Percentiles rank a stretch among this genome's conserved stretches.
Evolutionary conservation across 176 grass and related monocot genomes (phyloP).

Genomic region (Zea luxurians): DNA sequence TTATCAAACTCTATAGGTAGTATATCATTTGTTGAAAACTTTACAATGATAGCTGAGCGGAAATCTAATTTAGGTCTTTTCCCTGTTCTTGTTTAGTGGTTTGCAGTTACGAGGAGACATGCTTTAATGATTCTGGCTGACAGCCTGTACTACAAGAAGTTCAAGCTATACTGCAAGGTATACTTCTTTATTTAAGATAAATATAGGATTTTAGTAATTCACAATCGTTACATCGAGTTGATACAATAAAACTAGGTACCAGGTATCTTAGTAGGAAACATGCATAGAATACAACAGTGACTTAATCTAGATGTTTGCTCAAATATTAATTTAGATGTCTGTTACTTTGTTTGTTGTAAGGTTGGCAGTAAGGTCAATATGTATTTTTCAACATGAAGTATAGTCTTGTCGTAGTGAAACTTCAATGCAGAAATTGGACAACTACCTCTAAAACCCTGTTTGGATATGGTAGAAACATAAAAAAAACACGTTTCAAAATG

Average conservation of each 20-base stretch:
- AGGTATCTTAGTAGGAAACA: slow-evolving; percentile 8
- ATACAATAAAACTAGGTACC: background rate
- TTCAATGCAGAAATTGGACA: slow-evolving; percentile 24
- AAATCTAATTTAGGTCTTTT: slow-evolving; percentile 35
- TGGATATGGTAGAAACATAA: background rate
- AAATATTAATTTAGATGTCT: background rate
- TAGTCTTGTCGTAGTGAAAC: slow-evolving; percentile 11
- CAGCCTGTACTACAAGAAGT: slow-evolving; percentile 92
- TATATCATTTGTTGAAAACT: slow-evolving; percentile 22
- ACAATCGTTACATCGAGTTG: too few species aligned
- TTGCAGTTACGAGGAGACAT: slow-evolving; percentile 87
- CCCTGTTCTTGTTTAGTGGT: slow-evolving; percentile 72
- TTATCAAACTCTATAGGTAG: slow-evolving; percentile 15
- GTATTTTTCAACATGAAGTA: slow-evolving; percentile 21
- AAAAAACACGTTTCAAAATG: background rate
- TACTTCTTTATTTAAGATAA: background rate
- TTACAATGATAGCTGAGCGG: background rate
- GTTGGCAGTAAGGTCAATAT: background rate
- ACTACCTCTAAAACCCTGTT: background rate
- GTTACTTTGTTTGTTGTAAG: background rate
- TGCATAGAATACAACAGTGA: slow-evolving; percentile 1
- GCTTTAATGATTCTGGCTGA: slow-evolving; percentile 93
- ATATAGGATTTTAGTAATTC: too few species aligned
- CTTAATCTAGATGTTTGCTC: background rate
- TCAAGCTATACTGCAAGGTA: slow-evolving; percentile 99